Evolutionary conservation across 768 basidiomycete species (phyloP).

Genomic region (Pholiota microspora): DNA sequence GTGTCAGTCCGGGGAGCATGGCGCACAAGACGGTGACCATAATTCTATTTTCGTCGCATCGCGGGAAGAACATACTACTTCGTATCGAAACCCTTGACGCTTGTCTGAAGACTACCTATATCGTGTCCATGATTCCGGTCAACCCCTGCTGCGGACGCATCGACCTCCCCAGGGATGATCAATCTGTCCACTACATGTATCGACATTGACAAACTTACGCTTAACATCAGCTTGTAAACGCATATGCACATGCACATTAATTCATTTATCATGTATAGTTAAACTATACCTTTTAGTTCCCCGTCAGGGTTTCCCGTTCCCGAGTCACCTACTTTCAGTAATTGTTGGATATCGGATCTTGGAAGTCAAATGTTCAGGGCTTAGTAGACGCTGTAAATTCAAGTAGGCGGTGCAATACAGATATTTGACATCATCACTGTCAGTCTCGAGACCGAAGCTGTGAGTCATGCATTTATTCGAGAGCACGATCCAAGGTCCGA

Average conservation of each 20-base stretch:
- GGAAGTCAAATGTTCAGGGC: neutral
- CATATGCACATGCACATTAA: neutral
- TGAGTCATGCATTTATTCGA: neutral
- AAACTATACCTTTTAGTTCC: neutral
- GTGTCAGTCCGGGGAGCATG: neutral
- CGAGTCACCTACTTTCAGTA: neutral
- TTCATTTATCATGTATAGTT: neutral
- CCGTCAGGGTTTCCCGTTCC: conserved; percentile 1
- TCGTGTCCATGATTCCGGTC: neutral
- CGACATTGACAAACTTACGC: neutral
- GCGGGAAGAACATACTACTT: conserved; percentile 1
- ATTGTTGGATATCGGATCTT: conserved; percentile 1
- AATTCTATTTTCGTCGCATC: neutral
- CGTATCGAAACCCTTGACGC: neutral
- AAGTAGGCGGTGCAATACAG: neutral
- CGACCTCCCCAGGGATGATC: neutral
- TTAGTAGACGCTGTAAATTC: neutral
- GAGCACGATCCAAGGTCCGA: neutral
- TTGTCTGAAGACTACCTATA: neutral
- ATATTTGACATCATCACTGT: neutral
- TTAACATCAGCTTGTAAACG: neutral
- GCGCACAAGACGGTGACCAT: neutral
- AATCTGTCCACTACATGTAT: neutral
- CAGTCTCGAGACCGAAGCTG: neutral
- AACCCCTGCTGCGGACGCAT: neutral